Percentiles rank a stretch among this genome's conserved stretches.
These are phyloP conservation scores for Delphinella strobiligena DNA, from an alignment of 2,329 filamentous ascomycete species.

Conservation along the genomic window DNA sequence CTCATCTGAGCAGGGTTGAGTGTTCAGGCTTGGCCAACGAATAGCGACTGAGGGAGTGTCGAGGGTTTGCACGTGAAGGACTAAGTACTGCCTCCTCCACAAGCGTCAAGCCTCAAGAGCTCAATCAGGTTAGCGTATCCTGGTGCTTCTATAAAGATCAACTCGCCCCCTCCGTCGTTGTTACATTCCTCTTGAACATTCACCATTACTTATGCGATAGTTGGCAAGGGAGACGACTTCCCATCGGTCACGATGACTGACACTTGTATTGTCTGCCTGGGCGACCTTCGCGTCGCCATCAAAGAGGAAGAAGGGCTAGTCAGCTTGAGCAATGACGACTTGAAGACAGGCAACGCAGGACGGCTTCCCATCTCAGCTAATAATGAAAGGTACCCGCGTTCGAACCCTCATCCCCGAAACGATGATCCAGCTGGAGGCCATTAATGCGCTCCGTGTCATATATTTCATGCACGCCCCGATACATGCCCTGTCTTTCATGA, in stretches of 20 bases:
- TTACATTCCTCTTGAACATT: too few species aligned
- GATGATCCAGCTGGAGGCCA: constrained; percentile 6
- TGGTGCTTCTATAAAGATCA: constrained; percentile 2
- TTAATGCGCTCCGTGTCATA: too few species aligned
- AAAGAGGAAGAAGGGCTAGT: too few species aligned
- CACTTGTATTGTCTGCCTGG: constrained; percentile 60
- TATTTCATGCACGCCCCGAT: neutral
- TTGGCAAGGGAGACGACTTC: neutral
- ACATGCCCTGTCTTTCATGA: constrained; percentile 9
- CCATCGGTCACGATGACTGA: constrained; percentile 41
- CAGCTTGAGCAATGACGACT: too few species aligned
- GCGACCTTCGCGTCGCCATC: constrained; percentile 50
- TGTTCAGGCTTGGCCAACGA: neutral
- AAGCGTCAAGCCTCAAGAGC: neutral
- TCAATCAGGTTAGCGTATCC: neutral
- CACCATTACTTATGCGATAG: neutral
- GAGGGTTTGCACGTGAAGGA: neutral
- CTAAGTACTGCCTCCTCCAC: neutral
- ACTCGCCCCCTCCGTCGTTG: constrained; percentile 3
- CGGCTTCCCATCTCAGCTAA: too few species aligned
- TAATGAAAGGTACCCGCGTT: constrained; percentile 7
- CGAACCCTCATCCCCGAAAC: constrained; percentile 10
- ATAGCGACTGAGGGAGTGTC: neutral
- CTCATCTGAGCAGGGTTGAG: neutral
- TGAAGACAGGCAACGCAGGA: too few species aligned